A percentile compares a stretch with the other conserved stretches of the same genome.
These are phyloP conservation scores for Hsuehochloa calcarea DNA, from an alignment of 176 grass and related monocot species.

Conservation along the genomic window DNA sequence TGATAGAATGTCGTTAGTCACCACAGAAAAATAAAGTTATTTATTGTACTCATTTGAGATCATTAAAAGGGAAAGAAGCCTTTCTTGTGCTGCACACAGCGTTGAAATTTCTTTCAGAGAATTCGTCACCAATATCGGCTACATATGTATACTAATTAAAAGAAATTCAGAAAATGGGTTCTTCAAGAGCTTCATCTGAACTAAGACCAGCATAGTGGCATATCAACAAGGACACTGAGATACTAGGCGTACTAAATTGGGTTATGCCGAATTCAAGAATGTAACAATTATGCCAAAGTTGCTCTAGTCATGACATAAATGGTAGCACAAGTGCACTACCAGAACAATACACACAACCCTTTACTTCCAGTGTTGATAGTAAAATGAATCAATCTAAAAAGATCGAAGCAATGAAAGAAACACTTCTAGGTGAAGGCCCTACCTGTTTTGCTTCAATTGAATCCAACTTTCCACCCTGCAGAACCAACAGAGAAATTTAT, in stretches of 20 bases:
- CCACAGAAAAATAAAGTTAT: neutral
- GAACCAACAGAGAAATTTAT: neutral
- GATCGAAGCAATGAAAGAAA: neutral
- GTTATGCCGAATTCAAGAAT: no score
- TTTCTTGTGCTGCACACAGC: no score
- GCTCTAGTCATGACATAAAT: neutral
- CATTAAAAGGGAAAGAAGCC: neutral
- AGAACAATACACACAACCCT: neutral
- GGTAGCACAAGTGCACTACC: neutral
- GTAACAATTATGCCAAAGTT: neutral
- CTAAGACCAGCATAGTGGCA: neutral
- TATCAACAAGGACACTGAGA: neutral
- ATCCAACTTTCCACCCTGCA: conserved; percentile 70
- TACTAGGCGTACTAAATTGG: no score
- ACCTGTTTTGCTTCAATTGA: conserved; percentile 76
- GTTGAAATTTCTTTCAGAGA: no score
- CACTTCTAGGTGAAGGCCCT: neutral
- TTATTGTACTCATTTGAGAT: neutral
- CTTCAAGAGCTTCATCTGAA: neutral
- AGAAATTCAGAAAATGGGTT: neutral
- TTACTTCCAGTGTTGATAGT: neutral
- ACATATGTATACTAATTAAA: neutral
- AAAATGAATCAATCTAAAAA: neutral
- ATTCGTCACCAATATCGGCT: neutral
- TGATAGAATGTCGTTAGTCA: conserved; percentile 32